Conservation (phyloP, 768 basidiomycete species). For the Hygrophoropsis aurantiaca region DNA sequence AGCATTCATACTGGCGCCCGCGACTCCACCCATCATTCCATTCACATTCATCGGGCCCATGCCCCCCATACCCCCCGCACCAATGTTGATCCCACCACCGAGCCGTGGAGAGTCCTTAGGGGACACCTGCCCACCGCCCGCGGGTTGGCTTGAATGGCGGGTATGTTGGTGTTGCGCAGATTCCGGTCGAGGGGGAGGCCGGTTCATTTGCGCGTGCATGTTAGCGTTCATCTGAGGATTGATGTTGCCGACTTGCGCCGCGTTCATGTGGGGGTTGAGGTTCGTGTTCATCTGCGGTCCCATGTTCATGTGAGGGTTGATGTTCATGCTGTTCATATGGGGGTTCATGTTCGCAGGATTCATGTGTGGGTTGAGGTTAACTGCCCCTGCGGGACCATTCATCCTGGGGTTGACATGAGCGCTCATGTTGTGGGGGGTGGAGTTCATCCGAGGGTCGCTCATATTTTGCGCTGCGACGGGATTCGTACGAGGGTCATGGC, state of each 20-base stretch:
- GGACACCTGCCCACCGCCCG: slow-evolving; percentile 18
- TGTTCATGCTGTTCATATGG: slow-evolving; percentile 6
- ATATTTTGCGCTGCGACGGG: slow-evolving; percentile 14
- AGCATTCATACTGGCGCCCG: slow-evolving; percentile 16
- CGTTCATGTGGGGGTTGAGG: background rate
- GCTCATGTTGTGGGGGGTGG: slow-evolving; percentile 22
- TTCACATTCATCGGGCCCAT: slow-evolving; percentile 16
- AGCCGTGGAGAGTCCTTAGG: slow-evolving; percentile 28
- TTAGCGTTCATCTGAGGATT: slow-evolving; percentile 9
- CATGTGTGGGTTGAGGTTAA: slow-evolving; percentile 21
- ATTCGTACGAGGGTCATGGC: slow-evolving; percentile 9
- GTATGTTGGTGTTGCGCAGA: slow-evolving; percentile 19
- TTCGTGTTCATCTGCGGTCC: background rate
- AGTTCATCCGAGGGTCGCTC: slow-evolving; percentile 28
- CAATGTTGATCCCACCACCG: slow-evolving; percentile 3
- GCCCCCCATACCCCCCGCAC: slow-evolving; percentile 10
- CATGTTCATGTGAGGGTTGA: slow-evolving; percentile 14
- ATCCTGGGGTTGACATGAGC: slow-evolving; percentile 14
- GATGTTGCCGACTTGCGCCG: background rate
- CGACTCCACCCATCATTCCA: slow-evolving; percentile 12
- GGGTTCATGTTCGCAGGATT: slow-evolving; percentile 8
- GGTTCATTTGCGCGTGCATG: slow-evolving; percentile 21
- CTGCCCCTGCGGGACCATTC: background rate
- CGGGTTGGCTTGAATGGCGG: background rate
- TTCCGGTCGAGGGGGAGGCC: slow-evolving; percentile 28